Evolutionary conservation across 805 yeast genomes (phyloP), one percentile per base, ranked within the genome.

Genomic region (Metschnikowia borealis): DNA sequence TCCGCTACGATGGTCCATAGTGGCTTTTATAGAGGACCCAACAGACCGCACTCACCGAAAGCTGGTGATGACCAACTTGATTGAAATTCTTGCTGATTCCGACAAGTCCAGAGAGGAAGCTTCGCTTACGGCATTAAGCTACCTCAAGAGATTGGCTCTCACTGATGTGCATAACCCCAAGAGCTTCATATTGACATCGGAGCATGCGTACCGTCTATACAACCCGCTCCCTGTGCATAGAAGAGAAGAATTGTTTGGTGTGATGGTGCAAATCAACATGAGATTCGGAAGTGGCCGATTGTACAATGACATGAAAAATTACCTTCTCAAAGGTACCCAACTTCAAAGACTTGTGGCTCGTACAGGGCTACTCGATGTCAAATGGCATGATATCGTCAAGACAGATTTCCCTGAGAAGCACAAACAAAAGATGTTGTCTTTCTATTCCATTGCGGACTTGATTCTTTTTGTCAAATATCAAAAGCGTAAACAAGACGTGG

Each of bases 281-380:
- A 67, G 64, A 44, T 61, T 73, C 8, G 49, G 51, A n/a, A 48
- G 57, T n/a, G 20, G 49, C 2, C 34, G 46, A 8, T 45, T 49
- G 5, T 48, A 63, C 35, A 48, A 58, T 17, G 29, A 39, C 0
- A 38, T 73, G 32, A 67, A 65, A 40, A 49, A 54, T 20, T 50
- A 56, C 6, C 60, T 73, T 18, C 47, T 59, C 20, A 50, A 48
- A 6, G 74, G 78, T 6, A 56, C 67, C 1, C 60, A 63, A 32
- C 36, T 66, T 14, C 75, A 71, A 3, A 61, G 61, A 41, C 66
- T 64, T 47, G 62, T 70, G 4, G 64, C 63, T 7, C 55, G 75
- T 42, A 70, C 77, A 2, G 78, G 78, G 1, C 56, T 63, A 46
- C 44, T 68, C 5, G 55, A 63, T 33, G 64, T 75, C 5, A 65